Evolutionary conservation across 176 grass and related monocot genomes (phyloP), one percentile per base, ranked within the genome.

Genomic region (Lolium rigidum): DNA sequence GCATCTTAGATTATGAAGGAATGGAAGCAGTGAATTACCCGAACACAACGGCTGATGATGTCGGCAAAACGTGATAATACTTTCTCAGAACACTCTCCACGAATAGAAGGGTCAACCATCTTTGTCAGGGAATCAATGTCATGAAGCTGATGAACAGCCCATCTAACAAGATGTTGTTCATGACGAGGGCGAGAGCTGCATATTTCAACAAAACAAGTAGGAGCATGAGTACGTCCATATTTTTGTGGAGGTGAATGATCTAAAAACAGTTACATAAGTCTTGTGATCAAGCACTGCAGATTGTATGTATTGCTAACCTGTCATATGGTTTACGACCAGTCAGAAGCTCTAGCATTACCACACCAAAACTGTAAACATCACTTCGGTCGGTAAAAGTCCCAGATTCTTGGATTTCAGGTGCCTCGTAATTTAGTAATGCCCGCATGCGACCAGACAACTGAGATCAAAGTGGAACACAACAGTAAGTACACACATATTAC

Each of bases 281-380:
- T 64, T 50, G 39, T 39, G 51, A 80, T 84, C 50, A 76, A 67
- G 28, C 41, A 80, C 13, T 79, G 74, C 31, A 80, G n/a, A 67
- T 65, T 87, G 50, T 4, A 61, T 31, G 41, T 57, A 68, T 82
- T 51, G 78, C 80, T 76, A 52, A 98, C 97, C 86, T 94, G 79
- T 94, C 97, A 84, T 95, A 88, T 66, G 97, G 90, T 86, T 91
- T 93, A 28, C 90, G 92, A 24, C 94, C 90, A 11, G 94, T 95
- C 50, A 98, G 88, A 81, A 98, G 92, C 80, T 98, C 92, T 83
- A 98, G 70, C 97, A 98, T 88, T 37, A 98, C 90, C 71, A 95
- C 88, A 57, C 93, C 97, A 51, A 98, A 98, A 87, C 93, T 95
- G 55, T 98, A 95, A 74, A 94, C 88, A 80, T 98, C 97, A 57